Conservation (phyloP, 2,329 filamentous ascomycete genomes). For the Curvularia sp. region DNA sequence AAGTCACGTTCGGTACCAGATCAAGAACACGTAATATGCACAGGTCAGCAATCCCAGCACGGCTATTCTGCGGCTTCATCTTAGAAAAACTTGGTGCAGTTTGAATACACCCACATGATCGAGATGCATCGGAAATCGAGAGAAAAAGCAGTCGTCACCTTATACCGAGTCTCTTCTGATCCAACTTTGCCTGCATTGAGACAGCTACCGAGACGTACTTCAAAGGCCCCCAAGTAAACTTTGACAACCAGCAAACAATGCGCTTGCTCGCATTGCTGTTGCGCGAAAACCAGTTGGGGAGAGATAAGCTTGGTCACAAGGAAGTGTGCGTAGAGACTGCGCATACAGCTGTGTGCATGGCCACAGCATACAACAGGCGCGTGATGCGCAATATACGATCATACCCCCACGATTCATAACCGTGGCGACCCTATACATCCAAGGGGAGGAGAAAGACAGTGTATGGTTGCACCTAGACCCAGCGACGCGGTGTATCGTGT, state of each 20-base stretch:
- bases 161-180: neutral
- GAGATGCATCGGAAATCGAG: neutral
- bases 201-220: neutral
- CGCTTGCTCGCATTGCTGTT: neutral
- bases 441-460: conserved; percentile 2
- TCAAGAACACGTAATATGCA: conserved; percentile 29
- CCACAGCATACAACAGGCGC: conserved; percentile 1
- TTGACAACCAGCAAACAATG: neutral
- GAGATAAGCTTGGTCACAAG: neutral
- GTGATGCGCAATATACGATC: conserved; percentile 2
- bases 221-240: neutral
- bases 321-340: neutral
- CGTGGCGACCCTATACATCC: conserved; percentile 6
- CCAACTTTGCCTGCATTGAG: neutral
- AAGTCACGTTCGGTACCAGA: conserved; percentile 18
- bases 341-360: neutral
- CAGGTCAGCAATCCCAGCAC: conserved; percentile 6
- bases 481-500: conserved; percentile 24
- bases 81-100: neutral
- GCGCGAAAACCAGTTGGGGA: neutral
- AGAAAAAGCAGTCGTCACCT: neutral
- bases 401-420: conserved; percentile 2
- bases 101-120: neutral
- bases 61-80: neutral
- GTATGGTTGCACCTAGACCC: neutral